Evolutionary conservation across 441 rosid species (phyloP), one percentile per base, ranked within the genome.

Genomic region (Lepidium campestre): DNA sequence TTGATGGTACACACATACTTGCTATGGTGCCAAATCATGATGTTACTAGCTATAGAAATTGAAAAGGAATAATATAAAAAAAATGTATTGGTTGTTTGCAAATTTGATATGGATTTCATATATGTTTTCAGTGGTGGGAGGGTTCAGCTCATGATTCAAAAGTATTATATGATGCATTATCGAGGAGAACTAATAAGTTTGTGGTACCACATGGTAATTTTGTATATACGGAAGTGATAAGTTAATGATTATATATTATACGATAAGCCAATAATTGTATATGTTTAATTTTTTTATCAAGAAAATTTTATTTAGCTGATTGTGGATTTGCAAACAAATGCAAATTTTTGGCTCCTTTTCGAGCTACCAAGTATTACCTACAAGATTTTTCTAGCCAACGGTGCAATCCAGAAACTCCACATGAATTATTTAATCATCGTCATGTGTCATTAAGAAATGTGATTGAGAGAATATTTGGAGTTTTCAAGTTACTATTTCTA

Each of bases 51-150:
- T 62, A 62, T 14, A 29, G 18, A 17, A 54, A 12, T 10, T 3
- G 46, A 0, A 64, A 45, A 56, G 15, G 64, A 11, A 27, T 8
- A 2, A 14, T 46, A 10, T 14, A n/a, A 20, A 8, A 27, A 53
- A 13, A 56, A 56, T 46, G 37, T 71, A 0, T 35, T 64, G 8
- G 45, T 32, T 4, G 59, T 35, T 13, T 46, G 44, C 11, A 45
- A 45, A 2, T 50, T 40, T 18, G 58, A 56, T 14, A 2, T 71
- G 1, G 3, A 71, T 17, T 46, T 63, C n/a, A 71, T 45, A 10
- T 62, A 62, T 25, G 57, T 53, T 18, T 27, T 62, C 15, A 52
- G 25, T n/a, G 18, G 52, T 56, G 50, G 49, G 36, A 69, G 54
- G 37, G 70, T 13, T 60, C 49, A 10, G 56, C 48, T 34, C n/a